Conservation (phyloP, 1,284 basidiomycete species). For the Ustilago esculenta region DNA sequence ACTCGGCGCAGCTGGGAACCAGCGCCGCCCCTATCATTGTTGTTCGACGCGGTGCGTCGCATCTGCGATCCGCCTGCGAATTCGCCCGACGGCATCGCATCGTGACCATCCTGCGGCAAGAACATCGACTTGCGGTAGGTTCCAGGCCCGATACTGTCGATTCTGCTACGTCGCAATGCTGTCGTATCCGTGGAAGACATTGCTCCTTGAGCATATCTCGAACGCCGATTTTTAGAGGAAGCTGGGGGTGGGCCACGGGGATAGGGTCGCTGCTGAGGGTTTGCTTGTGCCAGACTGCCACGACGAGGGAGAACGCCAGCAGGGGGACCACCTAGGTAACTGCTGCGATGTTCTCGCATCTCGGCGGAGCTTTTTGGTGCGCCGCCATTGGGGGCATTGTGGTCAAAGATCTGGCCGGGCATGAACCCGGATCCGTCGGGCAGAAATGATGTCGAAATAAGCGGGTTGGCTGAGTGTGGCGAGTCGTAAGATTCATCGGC, state of each 20-base stretch:
- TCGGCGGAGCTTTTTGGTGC: constrained; percentile 17
- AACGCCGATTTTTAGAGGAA: constrained; percentile 34
- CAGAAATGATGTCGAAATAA: constrained; percentile 6
- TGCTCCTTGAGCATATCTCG: constrained; percentile 23
- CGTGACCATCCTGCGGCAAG: constrained; percentile 15
- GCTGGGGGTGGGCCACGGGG: constrained; percentile 38
- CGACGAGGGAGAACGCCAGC: constrained; percentile 17
- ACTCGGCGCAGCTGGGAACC: constrained; percentile 29
- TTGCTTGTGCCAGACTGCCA: constrained; percentile 16
- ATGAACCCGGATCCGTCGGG: constrained; percentile 49
- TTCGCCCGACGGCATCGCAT: constrained; percentile 10
- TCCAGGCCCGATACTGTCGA: constrained; percentile 52
- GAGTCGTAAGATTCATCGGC: constrained; percentile 29
- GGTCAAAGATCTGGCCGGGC: constrained; percentile 44
- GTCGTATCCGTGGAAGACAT: constrained; percentile 7
- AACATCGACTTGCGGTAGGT: constrained; percentile 55
- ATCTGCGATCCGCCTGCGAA: constrained; percentile 16
- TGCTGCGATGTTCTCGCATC: constrained; percentile 26
- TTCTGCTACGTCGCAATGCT: constrained; percentile 33
- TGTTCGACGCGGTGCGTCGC: constrained; percentile 14
- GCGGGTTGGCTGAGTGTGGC: constrained; percentile 10
- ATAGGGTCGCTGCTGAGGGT: constrained; percentile 21
- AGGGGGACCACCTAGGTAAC: constrained; percentile 12
- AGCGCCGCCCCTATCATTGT: constrained; percentile 5
- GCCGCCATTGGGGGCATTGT: constrained; percentile 28